Conservation (phyloP, 1,284 basidiomycete species). For the Puccinia brachypodii region DNA sequence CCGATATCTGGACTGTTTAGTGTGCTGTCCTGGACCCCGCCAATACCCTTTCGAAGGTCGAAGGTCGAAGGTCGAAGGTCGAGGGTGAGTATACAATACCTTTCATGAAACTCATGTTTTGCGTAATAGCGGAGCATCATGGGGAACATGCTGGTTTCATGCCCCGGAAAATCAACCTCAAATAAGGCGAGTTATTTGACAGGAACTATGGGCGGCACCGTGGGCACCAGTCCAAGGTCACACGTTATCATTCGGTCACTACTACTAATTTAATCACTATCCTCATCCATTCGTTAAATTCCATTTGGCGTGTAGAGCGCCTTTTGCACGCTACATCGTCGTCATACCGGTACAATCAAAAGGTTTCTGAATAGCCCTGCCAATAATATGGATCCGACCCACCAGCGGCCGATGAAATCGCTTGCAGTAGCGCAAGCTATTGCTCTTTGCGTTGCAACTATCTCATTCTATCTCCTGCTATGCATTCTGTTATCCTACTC, state of each 20-base stretch:
- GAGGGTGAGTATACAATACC: background rate
- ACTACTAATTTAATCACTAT: background rate
- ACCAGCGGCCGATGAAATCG: background rate
- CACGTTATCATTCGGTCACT: background rate
- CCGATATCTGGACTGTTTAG: background rate
- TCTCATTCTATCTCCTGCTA: conserved; percentile 15
- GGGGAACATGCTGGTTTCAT: background rate
- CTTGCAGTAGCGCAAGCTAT: conserved; percentile 2
- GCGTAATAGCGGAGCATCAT: background rate
- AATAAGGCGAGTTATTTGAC: background rate
- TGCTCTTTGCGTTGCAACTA: conserved; percentile 15
- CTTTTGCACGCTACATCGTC: background rate
- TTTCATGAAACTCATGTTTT: background rate
- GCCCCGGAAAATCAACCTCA: background rate
- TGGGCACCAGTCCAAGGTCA: background rate
- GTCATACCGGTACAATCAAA: background rate
- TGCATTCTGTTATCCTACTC: conserved; percentile 32
- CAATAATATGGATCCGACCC: background rate
- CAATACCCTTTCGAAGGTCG: background rate
- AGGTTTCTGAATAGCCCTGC: background rate
- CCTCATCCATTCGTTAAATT: background rate
- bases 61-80: background rate
- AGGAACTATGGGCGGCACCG: background rate
- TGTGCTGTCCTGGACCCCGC: background rate
- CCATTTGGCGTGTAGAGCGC: background rate